Evolutionary conservation across 495 filamentous ascomycete species (phyloP).

Genomic region (Chlorociboria aeruginascens): DNA sequence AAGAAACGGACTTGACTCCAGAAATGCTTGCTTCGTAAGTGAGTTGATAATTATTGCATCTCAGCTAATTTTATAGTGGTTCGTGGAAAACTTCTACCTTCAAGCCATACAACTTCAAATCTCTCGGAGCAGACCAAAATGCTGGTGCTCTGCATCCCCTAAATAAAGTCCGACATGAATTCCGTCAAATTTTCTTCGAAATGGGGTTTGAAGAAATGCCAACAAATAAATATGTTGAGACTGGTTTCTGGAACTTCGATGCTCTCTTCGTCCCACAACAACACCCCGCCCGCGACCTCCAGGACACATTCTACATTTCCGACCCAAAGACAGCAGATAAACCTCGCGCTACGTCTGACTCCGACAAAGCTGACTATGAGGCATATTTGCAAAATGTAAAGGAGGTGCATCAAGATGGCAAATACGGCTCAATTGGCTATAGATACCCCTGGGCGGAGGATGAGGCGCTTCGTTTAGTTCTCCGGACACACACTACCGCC

Average conservation of each 20-base stretch:
- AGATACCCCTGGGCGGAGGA: constrained; percentile 83
- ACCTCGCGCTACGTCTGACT: constrained; percentile 40
- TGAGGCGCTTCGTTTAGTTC: constrained; percentile 80
- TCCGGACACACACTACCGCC: constrained; percentile 93
- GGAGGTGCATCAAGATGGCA: constrained; percentile 71
- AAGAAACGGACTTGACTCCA: constrained; percentile 88
- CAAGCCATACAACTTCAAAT: constrained; percentile 97
- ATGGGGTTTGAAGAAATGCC: constrained; percentile 82
- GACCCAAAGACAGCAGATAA: constrained; percentile 68
- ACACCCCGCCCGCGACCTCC: constrained; percentile 89
- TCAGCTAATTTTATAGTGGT: constrained; percentile 32
- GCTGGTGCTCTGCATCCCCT: constrained; percentile 87
- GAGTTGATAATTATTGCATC: background rate
- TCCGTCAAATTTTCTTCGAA: constrained; percentile 96
- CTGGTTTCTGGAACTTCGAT: constrained; percentile 98
- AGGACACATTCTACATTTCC: constrained; percentile 97
- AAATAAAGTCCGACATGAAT: constrained; percentile 88
- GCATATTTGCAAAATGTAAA: constrained; percentile 77
- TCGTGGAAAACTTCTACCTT: constrained; percentile 76
- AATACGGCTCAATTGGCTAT: constrained; percentile 90
- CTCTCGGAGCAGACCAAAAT: constrained; percentile 65
- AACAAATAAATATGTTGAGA: constrained; percentile 76
- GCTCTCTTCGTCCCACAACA: constrained; percentile 95
- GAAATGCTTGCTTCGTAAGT: constrained; percentile 69
- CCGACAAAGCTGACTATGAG: constrained; percentile 69